These are phyloP conservation scores for Phytophthora citricola DNA, from an alignment of 352 stramenopile genomes.

Conservation along the genomic window DNA sequence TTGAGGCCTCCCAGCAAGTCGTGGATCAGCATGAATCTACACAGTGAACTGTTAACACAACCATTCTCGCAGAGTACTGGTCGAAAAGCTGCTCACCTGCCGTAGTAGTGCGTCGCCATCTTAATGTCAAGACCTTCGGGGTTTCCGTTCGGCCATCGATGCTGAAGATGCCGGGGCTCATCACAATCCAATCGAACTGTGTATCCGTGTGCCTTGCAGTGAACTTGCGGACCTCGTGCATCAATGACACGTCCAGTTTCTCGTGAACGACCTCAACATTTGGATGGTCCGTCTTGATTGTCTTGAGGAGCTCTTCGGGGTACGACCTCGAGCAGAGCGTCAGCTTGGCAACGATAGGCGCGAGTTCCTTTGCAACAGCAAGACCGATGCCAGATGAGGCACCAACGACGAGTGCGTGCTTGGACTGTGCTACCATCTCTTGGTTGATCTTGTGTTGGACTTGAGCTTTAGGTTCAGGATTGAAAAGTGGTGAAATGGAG, in stretches of 20 bases:
- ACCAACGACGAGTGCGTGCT: conserved; percentile 20
- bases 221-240: conserved; percentile 21
- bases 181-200: conserved; percentile 21
- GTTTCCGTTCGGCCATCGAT: conserved; percentile 10
- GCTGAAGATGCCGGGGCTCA: conserved; percentile 7
- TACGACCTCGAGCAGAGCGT: conserved; percentile 21
- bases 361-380: conserved; percentile 11
- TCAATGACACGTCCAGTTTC: conserved; percentile 12
- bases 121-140: conserved; percentile 14
- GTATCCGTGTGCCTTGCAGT: conserved; percentile 9
- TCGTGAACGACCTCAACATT: conserved; percentile 19
- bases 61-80: too few species aligned
- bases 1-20: conserved; percentile 19
- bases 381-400: conserved; percentile 17
- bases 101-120: conserved; percentile 27
- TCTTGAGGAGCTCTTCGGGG: conserved; percentile 8
- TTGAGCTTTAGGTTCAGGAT: conserved; percentile 4
- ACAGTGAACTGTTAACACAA: neutral
- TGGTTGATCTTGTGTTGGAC: conserved; percentile 7
- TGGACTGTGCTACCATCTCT: conserved; percentile 14
- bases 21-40: conserved; percentile 24
- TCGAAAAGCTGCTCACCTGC: neutral
- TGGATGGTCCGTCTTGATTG: conserved; percentile 13
- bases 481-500: conserved; percentile 3
- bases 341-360: conserved; percentile 14